These are phyloP conservation scores for Solanum hybrid DNA, from an alignment of 305 asterid species.

Conservation along the genomic window DNA sequence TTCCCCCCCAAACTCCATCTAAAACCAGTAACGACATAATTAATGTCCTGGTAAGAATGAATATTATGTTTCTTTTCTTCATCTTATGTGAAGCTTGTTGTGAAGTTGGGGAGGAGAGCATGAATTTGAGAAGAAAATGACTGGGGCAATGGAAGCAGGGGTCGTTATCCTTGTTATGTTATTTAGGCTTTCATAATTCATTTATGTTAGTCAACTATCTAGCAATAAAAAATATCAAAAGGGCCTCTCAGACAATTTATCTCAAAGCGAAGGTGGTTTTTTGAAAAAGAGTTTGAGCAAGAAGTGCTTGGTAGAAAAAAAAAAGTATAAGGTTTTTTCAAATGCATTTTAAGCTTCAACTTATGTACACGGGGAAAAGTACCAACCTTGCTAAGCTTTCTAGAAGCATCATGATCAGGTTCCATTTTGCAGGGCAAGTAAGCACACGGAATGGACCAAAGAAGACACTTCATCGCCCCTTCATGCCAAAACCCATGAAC, in stretches of 20 bases:
- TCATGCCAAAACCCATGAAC: background rate
- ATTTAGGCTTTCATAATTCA: background rate
- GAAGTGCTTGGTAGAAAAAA: background rate
- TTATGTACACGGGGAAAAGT: background rate
- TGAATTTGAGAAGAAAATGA: background rate
- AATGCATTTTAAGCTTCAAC: background rate
- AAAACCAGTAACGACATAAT: background rate
- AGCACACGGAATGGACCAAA: slow-evolving; percentile 8
- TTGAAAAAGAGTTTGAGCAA: background rate
- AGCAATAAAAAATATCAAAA: background rate
- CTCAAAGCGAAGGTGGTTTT: background rate
- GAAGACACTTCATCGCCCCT: slow-evolving; percentile 3
- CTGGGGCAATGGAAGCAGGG: background rate
- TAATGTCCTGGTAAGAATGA: background rate
- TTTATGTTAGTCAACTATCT: background rate
- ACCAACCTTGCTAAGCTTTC: slow-evolving; percentile 1
- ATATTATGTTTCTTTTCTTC: background rate
- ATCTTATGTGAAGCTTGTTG: background rate
- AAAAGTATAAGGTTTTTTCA: background rate
- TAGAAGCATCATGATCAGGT: background rate
- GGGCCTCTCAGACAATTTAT: background rate
- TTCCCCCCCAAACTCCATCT: background rate
- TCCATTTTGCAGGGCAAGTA: slow-evolving; percentile 5
- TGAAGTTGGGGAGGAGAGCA: background rate
- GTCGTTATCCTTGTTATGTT: background rate